Evolutionary conservation across 108 stramenopile genomes (phyloP).

Genomic region (Thalassiosira profunda): DNA sequence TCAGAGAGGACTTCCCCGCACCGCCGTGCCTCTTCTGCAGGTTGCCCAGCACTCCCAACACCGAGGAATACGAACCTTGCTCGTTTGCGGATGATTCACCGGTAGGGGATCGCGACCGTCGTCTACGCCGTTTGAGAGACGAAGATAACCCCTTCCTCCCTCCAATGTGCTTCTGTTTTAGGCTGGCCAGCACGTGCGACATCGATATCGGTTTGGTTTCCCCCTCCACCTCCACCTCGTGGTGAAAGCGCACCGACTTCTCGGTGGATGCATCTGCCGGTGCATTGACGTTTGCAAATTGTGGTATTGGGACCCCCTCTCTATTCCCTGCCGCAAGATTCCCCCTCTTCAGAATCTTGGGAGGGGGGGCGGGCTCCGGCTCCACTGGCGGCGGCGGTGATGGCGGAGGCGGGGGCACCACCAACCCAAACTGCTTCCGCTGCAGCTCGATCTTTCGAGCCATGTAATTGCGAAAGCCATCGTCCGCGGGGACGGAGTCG

Average conservation of each 20-base stretch:
- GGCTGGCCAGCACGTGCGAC: slow-evolving; percentile 38
- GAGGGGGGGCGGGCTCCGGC: too few species aligned
- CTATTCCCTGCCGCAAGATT: not conserved
- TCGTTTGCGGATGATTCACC: too few species aligned
- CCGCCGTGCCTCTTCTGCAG: slow-evolving; percentile 34
- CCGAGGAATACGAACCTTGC: too few species aligned
- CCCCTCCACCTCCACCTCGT: slow-evolving; percentile 12
- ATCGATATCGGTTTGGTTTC: slow-evolving; percentile 15
- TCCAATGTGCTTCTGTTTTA: slow-evolving; percentile 31
- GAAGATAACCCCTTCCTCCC: slow-evolving; percentile 12
- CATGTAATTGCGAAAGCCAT: slow-evolving; percentile 88
- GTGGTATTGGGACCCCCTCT: not conserved
- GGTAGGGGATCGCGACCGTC: too few species aligned
- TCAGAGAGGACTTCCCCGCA: slow-evolving; percentile 1
- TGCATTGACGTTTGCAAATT: not conserved
- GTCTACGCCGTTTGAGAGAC: not conserved
- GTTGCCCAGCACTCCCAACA: slow-evolving; percentile 34
- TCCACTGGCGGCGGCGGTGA: slow-evolving; percentile 9
- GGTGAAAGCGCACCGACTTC: slow-evolving; percentile 45
- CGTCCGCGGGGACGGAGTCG: slow-evolving; percentile 47
- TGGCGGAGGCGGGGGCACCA: slow-evolving; percentile 71
- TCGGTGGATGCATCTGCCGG: slow-evolving; percentile 7
- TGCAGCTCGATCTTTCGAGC: slow-evolving; percentile 81
- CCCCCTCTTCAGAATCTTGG: not conserved
- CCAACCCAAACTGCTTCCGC: slow-evolving; percentile 73